Evolutionary conservation across 1,284 basidiomycete species (phyloP).

Genomic region (Apiotrichum domesticum): DNA sequence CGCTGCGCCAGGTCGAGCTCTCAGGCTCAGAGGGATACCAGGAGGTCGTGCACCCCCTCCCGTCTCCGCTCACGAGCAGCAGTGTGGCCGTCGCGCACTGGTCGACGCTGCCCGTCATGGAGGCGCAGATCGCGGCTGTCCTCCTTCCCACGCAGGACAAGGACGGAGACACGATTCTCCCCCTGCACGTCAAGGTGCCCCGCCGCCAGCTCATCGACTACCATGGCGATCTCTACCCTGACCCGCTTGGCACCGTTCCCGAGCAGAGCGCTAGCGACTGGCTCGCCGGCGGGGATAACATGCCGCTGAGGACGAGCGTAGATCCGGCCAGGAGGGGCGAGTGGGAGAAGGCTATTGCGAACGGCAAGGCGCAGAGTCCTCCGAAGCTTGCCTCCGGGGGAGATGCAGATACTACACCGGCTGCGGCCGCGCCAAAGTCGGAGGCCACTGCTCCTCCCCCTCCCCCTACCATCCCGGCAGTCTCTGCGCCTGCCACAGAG

Average conservation of each 20-base stretch:
- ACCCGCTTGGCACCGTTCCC: slow-evolving; percentile 33
- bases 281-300: slow-evolving; percentile 36
- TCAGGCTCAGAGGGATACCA: slow-evolving; percentile 38
- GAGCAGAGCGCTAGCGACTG: slow-evolving; percentile 41
- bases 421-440: neutral
- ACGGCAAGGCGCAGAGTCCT: neutral
- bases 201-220: slow-evolving; percentile 49
- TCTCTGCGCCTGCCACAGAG: neutral
- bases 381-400: neutral
- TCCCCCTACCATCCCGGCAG: neutral
- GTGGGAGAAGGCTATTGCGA: slow-evolving; percentile 23
- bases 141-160: slow-evolving; percentile 39
- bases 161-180: slow-evolving; percentile 43
- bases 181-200: slow-evolving; percentile 45
- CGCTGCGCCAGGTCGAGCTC: slow-evolving; percentile 46
- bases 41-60: slow-evolving; percentile 36
- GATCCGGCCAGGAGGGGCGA: slow-evolving; percentile 29
- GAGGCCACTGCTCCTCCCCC: neutral
- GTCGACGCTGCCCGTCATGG: slow-evolving; percentile 45
- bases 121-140: slow-evolving; percentile 47
- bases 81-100: slow-evolving; percentile 40
- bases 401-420: neutral
- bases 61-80: slow-evolving; percentile 31
- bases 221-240: slow-evolving; percentile 47
- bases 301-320: slow-evolving; percentile 26